A percentile compares a stretch with the other conserved stretches of the same genome.
These are phyloP conservation scores for Puccinia coronata DNA, from an alignment of 1,284 basidiomycete genomes.

Conservation along the genomic window DNA sequence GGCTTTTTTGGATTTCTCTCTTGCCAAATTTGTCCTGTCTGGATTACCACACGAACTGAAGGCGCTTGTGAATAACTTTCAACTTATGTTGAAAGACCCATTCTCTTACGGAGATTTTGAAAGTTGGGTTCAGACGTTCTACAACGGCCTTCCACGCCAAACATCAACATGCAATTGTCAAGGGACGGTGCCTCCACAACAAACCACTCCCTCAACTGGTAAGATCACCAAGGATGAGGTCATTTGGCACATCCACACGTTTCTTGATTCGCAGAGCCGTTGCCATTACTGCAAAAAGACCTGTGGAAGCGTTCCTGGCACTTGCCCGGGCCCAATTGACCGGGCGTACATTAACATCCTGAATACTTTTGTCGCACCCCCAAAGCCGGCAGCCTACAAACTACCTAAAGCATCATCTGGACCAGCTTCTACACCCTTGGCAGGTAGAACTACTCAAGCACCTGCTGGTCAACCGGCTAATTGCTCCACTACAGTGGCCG, in stretches of 20 bases:
- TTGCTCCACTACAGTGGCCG: no score
- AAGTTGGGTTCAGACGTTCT: not conserved
- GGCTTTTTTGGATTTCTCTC: not conserved
- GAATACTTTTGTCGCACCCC: no score
- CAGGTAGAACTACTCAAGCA: no score
- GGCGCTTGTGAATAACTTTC: not conserved
- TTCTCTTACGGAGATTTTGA: not conserved
- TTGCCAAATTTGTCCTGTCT: not conserved
- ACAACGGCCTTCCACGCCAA: not conserved
- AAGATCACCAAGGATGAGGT: not conserved
- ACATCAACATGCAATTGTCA: not conserved
- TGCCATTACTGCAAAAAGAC: slow-evolving; percentile 10
- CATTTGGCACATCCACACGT: not conserved
- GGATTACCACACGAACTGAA: not conserved
- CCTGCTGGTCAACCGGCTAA: no score
- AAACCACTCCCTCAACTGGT: not conserved
- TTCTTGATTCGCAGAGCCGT: not conserved
- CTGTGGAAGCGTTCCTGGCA: not conserved
- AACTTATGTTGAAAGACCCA: not conserved
- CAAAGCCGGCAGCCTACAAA: no score
- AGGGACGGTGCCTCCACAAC: not conserved
- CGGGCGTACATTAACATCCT: no score
- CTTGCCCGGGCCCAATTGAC: no score
- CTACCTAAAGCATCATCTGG: no score
- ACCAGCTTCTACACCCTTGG: no score